These are phyloP conservation scores for Clonostachys chloroleuca DNA, from an alignment of 2,329 filamentous ascomycete genomes.

Conservation along the genomic window DNA sequence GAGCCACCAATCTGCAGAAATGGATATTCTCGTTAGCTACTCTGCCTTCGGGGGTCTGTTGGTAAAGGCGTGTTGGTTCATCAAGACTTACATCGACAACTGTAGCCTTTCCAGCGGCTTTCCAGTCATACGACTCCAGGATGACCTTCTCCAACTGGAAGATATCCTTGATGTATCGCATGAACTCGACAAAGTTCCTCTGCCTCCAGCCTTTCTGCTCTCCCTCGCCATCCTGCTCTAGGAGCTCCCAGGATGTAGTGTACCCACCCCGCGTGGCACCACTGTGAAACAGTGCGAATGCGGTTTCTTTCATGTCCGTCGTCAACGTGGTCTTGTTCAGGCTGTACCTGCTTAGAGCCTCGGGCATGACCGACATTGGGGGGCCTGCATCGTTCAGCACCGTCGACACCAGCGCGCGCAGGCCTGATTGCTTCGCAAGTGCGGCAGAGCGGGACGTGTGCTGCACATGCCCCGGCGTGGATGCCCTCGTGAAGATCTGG, in stretches of 20 bases:
- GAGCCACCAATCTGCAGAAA: conserved; percentile 31
- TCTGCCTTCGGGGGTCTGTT: conserved; percentile 1
- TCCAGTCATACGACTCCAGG: conserved; percentile 26
- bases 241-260: conserved; percentile 27
- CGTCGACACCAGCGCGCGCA: conserved; percentile 27
- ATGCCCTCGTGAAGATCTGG: conserved; percentile 25
- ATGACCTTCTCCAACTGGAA: conserved; percentile 27
- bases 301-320: conserved; percentile 25
- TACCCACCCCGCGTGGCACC: conserved; percentile 14
- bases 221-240: conserved; percentile 33
- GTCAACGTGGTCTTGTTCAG: conserved; percentile 20
- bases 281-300: conserved; percentile 27
- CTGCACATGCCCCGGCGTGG: conserved; percentile 15
- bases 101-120: conserved; percentile 21
- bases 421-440: conserved; percentile 20
- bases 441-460: conserved; percentile 32
- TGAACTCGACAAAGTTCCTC: conserved; percentile 31
- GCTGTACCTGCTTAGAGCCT: conserved; percentile 22
- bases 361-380: conserved; percentile 24
- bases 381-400: conserved; percentile 29
- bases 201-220: conserved; percentile 28
- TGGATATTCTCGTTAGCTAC: not conserved
- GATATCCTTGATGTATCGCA: conserved; percentile 31
- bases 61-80: not conserved
- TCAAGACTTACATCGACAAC: conserved; percentile 33